These are phyloP conservation scores for Calophaca sinica DNA, from an alignment of 306 rosid species.

Conservation along the genomic window DNA sequence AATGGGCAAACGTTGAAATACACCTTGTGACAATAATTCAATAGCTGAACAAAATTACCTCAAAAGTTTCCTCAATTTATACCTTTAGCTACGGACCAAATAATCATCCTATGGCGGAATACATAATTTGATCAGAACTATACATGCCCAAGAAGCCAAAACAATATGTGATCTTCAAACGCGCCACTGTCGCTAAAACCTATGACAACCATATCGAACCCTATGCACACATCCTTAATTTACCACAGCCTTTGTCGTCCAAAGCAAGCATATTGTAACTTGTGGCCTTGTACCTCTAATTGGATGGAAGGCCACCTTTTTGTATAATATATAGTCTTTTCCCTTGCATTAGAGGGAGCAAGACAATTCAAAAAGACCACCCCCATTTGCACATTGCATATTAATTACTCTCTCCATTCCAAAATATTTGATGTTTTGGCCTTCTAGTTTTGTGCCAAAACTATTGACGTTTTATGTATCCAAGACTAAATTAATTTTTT, in stretches of 20 bases:
- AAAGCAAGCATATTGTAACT: no score
- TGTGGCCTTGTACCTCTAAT: no score
- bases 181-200: slow-evolving; percentile 33
- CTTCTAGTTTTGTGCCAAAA: no score
- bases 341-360: no score
- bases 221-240: slow-evolving; percentile 17
- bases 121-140: slow-evolving; percentile 24
- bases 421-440: no score
- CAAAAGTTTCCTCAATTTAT: slow-evolving; percentile 43
- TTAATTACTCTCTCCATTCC: no score
- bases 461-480: no score
- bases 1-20: slow-evolving; percentile 44
- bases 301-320: no score
- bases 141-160: slow-evolving; percentile 11
- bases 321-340: no score
- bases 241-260: slow-evolving; percentile 4
- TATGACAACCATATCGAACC: slow-evolving; percentile 20
- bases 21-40: slow-evolving; percentile 47
- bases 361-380: no score
- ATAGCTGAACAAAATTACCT: slow-evolving; percentile 1
- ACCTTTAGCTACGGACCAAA: slow-evolving; percentile 40
- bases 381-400: no score
- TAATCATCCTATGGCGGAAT: slow-evolving; percentile 28
- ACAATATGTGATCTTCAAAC: slow-evolving; percentile 33
- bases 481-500: no score